Conservation (phyloP, 148 eudicot genomes). For the Dianthus caryophyllus region DNA sequence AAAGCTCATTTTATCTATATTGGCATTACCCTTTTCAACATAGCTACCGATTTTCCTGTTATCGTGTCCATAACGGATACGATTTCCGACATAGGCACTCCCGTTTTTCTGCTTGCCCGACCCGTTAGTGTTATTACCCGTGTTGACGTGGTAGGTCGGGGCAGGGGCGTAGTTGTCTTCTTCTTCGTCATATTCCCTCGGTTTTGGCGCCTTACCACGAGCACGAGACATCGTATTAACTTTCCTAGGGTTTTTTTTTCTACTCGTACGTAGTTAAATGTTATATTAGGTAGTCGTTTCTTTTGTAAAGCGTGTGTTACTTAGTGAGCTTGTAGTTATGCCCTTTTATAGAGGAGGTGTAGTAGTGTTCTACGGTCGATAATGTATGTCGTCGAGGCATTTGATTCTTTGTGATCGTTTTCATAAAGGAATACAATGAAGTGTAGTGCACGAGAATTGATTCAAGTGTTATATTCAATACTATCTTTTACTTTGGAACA, state of each 20-base stretch:
- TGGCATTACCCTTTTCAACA: background rate
- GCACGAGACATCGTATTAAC: background rate
- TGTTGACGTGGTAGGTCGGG: background rate
- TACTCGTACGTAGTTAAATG: no score
- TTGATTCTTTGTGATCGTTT: background rate
- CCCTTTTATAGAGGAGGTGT: background rate
- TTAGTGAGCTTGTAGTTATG: background rate
- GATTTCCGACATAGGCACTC: slow-evolving; percentile 5
- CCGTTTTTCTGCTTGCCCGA: slow-evolving; percentile 15
- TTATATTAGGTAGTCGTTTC: background rate
- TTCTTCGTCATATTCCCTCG: background rate
- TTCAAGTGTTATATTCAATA: background rate
- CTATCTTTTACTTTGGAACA: background rate
- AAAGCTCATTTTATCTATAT: background rate
- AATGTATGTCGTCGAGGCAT: background rate
- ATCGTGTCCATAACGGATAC: background rate
- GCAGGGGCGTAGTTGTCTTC: background rate
- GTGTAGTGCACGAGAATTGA: background rate
- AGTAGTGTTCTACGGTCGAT: background rate
- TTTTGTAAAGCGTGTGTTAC: background rate
- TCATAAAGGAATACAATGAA: no score
- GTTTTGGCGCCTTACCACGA: slow-evolving; percentile 5
- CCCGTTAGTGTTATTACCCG: slow-evolving; percentile 15
- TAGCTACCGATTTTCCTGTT: background rate
- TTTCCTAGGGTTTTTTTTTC: background rate